Evolutionary conservation across 768 basidiomycete species (phyloP).

Genomic region (Naematelia aurantialba): DNA sequence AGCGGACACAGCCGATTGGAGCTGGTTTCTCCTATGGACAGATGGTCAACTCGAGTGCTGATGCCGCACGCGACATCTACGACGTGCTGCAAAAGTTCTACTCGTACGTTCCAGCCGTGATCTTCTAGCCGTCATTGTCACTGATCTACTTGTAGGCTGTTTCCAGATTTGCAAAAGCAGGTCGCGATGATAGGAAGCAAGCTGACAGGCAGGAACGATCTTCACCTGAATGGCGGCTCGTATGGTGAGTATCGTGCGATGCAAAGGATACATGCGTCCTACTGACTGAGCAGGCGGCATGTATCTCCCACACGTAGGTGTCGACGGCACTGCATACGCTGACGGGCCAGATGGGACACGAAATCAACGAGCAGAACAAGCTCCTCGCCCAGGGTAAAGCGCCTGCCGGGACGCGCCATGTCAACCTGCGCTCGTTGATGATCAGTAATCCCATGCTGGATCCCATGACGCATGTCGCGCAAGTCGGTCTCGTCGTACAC

Average conservation of each 20-base stretch:
- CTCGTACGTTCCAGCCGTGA: background rate
- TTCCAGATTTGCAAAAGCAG: background rate
- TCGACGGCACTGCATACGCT: background rate
- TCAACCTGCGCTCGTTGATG: background rate
- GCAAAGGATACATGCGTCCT: background rate
- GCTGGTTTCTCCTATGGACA: background rate
- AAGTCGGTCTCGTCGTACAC: no score
- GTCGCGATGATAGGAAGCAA: background rate
- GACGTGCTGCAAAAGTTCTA: background rate
- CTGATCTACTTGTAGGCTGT: background rate
- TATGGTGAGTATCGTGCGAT: background rate
- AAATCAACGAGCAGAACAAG: background rate
- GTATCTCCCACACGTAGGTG: background rate
- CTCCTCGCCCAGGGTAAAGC: background rate
- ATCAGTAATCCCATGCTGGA: background rate
- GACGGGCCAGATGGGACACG: background rate
- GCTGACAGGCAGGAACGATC: background rate
- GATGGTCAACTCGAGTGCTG: background rate
- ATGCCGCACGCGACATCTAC: background rate
- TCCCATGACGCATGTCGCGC: background rate
- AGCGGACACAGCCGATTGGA: background rate
- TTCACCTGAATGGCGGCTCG: background rate
- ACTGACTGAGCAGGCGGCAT: background rate
- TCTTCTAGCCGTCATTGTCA: no score
- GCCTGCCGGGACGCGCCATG: background rate